These are phyloP conservation scores for Sporisorium scitamineum DNA, from an alignment of 1,284 basidiomycete species.

Conservation along the genomic window DNA sequence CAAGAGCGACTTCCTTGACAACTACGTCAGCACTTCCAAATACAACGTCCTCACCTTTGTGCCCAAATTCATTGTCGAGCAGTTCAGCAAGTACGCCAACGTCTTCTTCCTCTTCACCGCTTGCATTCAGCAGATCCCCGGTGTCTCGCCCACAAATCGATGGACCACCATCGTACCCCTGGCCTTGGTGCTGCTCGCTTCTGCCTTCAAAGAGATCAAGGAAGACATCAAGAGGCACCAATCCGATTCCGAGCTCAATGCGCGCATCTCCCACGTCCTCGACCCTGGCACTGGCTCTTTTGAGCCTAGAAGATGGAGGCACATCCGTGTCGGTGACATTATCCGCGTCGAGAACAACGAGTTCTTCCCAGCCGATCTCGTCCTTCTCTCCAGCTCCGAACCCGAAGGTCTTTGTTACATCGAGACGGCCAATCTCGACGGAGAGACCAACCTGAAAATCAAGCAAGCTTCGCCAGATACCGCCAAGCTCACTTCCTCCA, in stretches of 20 bases:
- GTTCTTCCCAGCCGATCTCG: conserved; percentile 94
- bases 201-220: conserved; percentile 95
- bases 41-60: conserved; percentile 90
- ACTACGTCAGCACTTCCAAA: conserved; percentile 94
- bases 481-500: conserved; percentile 80
- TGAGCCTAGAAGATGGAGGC: conserved; percentile 84
- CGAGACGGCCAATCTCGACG: conserved; percentile 96
- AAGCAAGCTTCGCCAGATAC: conserved; percentile 93
- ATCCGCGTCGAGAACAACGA: conserved; percentile 90
- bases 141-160: conserved; percentile 93
- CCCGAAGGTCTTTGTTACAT: conserved; percentile 98
- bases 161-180: conserved; percentile 97
- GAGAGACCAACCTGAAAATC: conserved; percentile 98
- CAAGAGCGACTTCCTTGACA: conserved; percentile 71
- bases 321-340: conserved; percentile 90
- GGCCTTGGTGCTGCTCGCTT: conserved; percentile 87
- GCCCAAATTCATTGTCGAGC: conserved; percentile 91
- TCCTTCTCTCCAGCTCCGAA: conserved; percentile 89
- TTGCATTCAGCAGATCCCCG: conserved; percentile 97
- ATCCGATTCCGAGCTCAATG: conserved; percentile 91
- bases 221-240: conserved; percentile 98
- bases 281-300: conserved; percentile 77
- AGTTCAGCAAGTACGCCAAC: conserved; percentile 99
- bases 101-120: conserved; percentile 99
- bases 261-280: conserved; percentile 83